Evolutionary conservation across 768 basidiomycete genomes (phyloP).

Genomic region (Cystobasidiopsis lactophilus): DNA sequence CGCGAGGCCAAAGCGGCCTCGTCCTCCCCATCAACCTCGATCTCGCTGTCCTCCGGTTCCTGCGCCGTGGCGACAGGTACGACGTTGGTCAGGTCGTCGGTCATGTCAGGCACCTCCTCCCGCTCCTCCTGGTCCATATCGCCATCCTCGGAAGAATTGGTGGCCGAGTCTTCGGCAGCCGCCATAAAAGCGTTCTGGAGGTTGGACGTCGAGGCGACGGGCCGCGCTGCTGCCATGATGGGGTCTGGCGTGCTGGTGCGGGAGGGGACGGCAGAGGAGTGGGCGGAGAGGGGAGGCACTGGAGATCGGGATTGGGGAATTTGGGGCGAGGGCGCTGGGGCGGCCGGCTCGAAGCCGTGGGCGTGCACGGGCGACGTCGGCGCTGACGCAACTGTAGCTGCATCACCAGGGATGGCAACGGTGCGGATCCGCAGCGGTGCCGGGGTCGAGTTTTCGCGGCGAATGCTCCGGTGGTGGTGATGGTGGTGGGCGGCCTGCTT

Average conservation of each 20-base stretch:
- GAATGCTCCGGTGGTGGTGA: neutral
- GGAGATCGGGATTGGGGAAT: too few relatives aligned
- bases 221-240: too few relatives aligned
- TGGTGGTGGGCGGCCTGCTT: too few relatives aligned
- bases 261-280: neutral
- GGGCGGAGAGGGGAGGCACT: neutral
- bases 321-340: too few relatives aligned
- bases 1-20: constrained; percentile 2
- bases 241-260: too few relatives aligned
- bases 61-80: neutral
- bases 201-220: too few relatives aligned
- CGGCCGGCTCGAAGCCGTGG: too few relatives aligned
- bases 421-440: too few relatives aligned
- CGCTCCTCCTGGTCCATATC: constrained; percentile 6
- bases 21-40: constrained; percentile 30
- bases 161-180: constrained; percentile 3
- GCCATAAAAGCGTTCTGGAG: neutral
- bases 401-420: too few relatives aligned
- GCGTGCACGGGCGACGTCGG: too few relatives aligned
- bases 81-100: too few relatives aligned
- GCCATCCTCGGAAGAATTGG: constrained; percentile 6
- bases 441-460: neutral
- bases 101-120: neutral
- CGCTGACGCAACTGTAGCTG: too few relatives aligned
- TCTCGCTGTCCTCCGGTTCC: constrained; percentile 43